Evolutionary conservation across 352 stramenopile genomes (phyloP).

Genomic region (Phytophthora fragariaefolia): DNA sequence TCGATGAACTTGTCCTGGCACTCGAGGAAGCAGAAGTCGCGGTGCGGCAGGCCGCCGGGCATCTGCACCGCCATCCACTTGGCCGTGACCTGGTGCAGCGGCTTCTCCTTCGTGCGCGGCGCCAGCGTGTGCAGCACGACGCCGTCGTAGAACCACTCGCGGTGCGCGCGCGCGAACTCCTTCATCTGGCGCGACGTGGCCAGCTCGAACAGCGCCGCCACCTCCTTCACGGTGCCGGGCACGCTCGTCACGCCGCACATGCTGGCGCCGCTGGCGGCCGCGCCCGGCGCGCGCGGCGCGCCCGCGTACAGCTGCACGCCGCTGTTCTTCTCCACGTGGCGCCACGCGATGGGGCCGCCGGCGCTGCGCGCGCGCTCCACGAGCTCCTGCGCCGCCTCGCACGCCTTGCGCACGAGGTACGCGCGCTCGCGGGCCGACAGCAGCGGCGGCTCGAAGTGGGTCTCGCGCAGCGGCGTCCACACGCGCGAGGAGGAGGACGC

Average conservation of each 20-base stretch:
- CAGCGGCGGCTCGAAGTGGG: conserved; percentile 78
- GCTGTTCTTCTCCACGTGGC: conserved; percentile 77
- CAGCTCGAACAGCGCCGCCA: conserved; percentile 77
- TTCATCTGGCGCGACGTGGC: conserved; percentile 73
- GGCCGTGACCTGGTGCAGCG: conserved; percentile 85
- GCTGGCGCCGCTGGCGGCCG: conserved; percentile 42
- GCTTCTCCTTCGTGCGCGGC: conserved; percentile 69
- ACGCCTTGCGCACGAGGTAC: conserved; percentile 85
- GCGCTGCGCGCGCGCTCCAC: conserved; percentile 71
- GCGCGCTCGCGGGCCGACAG: conserved; percentile 68
- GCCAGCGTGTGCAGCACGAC: conserved; percentile 77
- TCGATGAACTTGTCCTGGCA: conserved; percentile 91
- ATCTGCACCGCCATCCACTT: conserved; percentile 80
- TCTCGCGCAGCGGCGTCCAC: conserved; percentile 78
- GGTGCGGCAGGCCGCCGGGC: conserved; percentile 65
- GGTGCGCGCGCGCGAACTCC: conserved; percentile 60
- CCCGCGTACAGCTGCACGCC: conserved; percentile 82
- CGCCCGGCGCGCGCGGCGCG: conserved; percentile 41
- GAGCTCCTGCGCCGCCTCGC: conserved; percentile 79
- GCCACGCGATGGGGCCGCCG: conserved; percentile 74
- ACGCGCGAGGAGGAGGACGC: conserved; percentile 18
- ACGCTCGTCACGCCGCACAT: conserved; percentile 87
- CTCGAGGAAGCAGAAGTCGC: conserved; percentile 83
- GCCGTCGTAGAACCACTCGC: conserved; percentile 74
- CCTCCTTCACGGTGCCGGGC: conserved; percentile 70